Evolutionary conservation across 2,329 filamentous ascomycete species (phyloP), one percentile per base, ranked within the genome.

Genomic region (Colletotrichum sp.): DNA sequence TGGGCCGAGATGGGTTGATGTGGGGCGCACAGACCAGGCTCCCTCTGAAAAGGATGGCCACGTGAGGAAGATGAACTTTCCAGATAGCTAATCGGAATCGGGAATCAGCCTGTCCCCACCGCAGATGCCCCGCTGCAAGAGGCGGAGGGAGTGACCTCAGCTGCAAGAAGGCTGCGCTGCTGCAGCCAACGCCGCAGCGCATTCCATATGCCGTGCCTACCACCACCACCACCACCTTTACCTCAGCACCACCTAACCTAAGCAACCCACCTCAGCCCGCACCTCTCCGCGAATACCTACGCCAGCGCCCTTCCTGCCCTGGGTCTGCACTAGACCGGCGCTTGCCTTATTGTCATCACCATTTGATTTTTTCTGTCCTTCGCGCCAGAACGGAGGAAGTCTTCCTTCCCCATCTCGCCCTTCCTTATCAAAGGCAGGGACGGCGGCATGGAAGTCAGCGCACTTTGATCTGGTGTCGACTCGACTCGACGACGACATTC

Each of bases 61-160:
- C 72, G 72, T 74, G 72, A 74, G 72, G 68, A 65, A 61, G 61
- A 58, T 57, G 72, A 74, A 73, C 64, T 74, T 73, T 73, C 70
- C 64, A 74, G 69, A 69, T 72, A 74, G 72, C 72, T 74, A 74
- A 74, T 74, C 72, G 72, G 70, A 74, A 74, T 73, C 70, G 69
- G 64, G 64, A 73, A 73, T 69, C 64, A 61, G 61, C 55, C 58
- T 58, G 72, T 73, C 72, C 31, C 72, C 64, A 73, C 69, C 61
- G 65, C 58, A 72, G 69, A 34, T 73, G 69, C 72, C 70, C 70
- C 72, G 72, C 72, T 59, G 65, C 69, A 43, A 67, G 63, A 67
- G 63, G 69, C 62, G 62, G 72, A 74, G 59, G 69, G 47, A 69
- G 72, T 74, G 72, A 74, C 72, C 72, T 73, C 64, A 74, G 72